Base-by-base conservation (phyloP, 2,329 filamentous ascomycete species). In the Venturia pyrina region DNA sequence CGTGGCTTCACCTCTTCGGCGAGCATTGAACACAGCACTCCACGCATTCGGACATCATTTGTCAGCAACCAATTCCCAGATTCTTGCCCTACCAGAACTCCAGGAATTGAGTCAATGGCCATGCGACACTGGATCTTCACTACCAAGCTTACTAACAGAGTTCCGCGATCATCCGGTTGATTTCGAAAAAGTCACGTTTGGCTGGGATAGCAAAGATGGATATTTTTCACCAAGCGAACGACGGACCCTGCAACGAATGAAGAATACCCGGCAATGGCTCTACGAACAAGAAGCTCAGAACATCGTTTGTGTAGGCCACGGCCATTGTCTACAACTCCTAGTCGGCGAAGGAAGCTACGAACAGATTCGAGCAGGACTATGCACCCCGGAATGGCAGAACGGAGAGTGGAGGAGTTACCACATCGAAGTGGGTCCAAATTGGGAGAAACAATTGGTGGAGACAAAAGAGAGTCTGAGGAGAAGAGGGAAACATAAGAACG, bases 21-120 rank as follows among this genome's bases (percentile, higher is more conserved):
- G 56, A 50, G 24, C 64, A 10, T 13, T 66, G 6, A 32, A 48
- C 13, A 66, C 64, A 24, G 57, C 56, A 4, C 11, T 66, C 40
- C 34, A 53, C 37, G 63, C 53, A 21, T 65, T 57, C 21, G 11
- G 11, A 7, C n/a, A 44, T 10, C 63, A 57, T 34, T 17, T 65
- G 6, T 53, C 24, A 65, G n/a, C 63, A 19, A 21, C 34, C 28
- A 60, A 32, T 7, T 56, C 44, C 5, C 28, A 59, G 24, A 56
- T 57, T 19, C 19, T 65, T 24, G 63, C 63, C 1, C 17, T 65
- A 19, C 63, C 63, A 44, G 63, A 65, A 59, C 40, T 65, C 10
- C 63, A 65, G 41, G 63, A 65, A 43, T 53, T 65, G n/a, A 65
- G 63, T 46, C 10, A 43, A 48, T 53, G 53, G 37, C 63, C 63